Base-by-base conservation (phyloP, 192 early-diverging fungal species). In the Thamnidium elegans region DNA sequence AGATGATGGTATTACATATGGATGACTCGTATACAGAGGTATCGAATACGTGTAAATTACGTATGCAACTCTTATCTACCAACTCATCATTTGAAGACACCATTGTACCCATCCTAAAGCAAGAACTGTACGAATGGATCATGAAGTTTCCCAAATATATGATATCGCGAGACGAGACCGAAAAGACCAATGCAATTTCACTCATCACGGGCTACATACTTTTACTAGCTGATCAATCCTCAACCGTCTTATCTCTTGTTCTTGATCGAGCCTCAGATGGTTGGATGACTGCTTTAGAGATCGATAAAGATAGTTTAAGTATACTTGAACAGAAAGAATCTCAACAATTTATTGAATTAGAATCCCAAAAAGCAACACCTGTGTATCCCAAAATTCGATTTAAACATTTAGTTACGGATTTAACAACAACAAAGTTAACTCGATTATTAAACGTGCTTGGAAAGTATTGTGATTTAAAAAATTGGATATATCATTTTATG, bases 11-110 rank as follows among this genome's bases (percentile, higher is more conserved):
- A 4, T 44, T 73, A 6, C 67, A 72, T 43, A 48, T 75, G 8
- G 70, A 72, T 55, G 79, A 80, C 36, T 50, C 60, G 20, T 70
- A 75, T 48, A 48, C 47, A 3, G 52, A 62, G 46, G 79, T 80
- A 3, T 58, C 79, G 1, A 52, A 11, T n/a, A 19, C 50, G 1
- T 64, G 60, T 32, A 23, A 51, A 52, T n/a, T 65, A 21, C 26
- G 61, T 21, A 48, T 80, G 43, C 32, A 58, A 34, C 14, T 48
- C 3, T 50, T 78, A 10, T 39, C 47, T 1, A 11, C 31, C 2
- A n/a, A 56, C 6, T 32, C 58, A 5, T 23, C 45, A 1, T 70
- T 72, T 63, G 7, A 14, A 15, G 58, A 50, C 21, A 52, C 13
- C 17, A 51, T 80, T 10, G 46, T 67, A 26, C 75, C 73, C 30